Conservation (phyloP, 1,139 yeast species). For the Candida sanyaensis region DNA sequence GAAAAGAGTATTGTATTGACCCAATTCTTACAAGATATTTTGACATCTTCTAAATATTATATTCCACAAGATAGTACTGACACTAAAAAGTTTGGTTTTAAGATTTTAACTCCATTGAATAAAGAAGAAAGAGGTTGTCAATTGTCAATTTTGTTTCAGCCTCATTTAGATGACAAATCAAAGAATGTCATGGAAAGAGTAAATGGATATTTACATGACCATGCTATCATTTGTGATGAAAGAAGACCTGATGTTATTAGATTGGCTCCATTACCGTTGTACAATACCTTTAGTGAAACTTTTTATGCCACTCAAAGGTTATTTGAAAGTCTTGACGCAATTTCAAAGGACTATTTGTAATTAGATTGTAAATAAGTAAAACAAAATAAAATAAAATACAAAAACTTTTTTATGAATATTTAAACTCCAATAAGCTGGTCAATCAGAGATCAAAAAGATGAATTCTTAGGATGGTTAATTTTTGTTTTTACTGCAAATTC, state of each 20-base stretch:
- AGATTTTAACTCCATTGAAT: slow-evolving; percentile 70
- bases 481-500: not conserved
- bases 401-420: no score
- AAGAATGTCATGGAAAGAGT: slow-evolving; percentile 66
- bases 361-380: not conserved
- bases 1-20: slow-evolving; percentile 62
- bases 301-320: slow-evolving; percentile 47
- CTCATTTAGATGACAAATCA: slow-evolving; percentile 37
- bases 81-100: slow-evolving; percentile 46
- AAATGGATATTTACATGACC: slow-evolving; percentile 46
- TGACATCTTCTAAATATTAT: slow-evolving; percentile 48
- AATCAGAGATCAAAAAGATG: no score
- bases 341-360: slow-evolving; percentile 11
- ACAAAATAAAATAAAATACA: no score
- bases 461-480: no score
- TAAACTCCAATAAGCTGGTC: no score
- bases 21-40: slow-evolving; percentile 49
- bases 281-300: slow-evolving; percentile 75
- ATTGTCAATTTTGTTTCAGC: slow-evolving; percentile 68
- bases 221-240: slow-evolving; percentile 82
- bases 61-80: slow-evolving; percentile 25
- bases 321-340: slow-evolving; percentile 33
- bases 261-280: slow-evolving; percentile 80
- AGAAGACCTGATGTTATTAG: slow-evolving; percentile 87
- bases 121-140: slow-evolving; percentile 75